These are phyloP conservation scores for Licmophora abbreviata DNA, from an alignment of 108 stramenopile genomes.

Conservation along the genomic window DNA sequence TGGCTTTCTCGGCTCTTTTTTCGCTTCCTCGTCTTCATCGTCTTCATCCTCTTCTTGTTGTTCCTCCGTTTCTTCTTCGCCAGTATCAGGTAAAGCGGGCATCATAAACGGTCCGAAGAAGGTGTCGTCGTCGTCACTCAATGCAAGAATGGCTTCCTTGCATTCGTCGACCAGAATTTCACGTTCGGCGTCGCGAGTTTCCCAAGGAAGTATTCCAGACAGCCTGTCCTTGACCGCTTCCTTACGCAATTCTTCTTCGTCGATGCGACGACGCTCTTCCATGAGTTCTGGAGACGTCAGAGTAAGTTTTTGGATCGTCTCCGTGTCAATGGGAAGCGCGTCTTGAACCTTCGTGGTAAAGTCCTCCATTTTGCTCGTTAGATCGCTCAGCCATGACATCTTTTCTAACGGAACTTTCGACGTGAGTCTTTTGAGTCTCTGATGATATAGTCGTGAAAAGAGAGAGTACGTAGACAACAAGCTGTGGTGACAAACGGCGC, in stretches of 20 bases:
- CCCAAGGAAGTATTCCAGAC: conserved; percentile 72
- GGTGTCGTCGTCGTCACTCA: conserved; percentile 49
- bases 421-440: too few relatives aligned
- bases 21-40: conserved; percentile 21
- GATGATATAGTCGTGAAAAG: too few relatives aligned
- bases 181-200: conserved; percentile 71
- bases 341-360: conserved; percentile 22
- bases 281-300: conserved; percentile 68
- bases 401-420: too few relatives aligned
- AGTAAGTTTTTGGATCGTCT: conserved; percentile 66
- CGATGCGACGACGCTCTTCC: conserved; percentile 53
- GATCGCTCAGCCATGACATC: too few relatives aligned
- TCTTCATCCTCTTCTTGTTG: conserved; percentile 29
- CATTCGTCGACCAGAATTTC: conserved; percentile 87
- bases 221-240: conserved; percentile 52
- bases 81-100: conserved; percentile 28
- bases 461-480: too few relatives aligned
- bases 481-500: too few relatives aligned
- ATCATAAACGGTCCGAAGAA: conserved; percentile 78
- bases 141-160: conserved; percentile 64
- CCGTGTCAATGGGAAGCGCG: conserved; percentile 37
- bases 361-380: too few relatives aligned
- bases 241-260: conserved; percentile 58
- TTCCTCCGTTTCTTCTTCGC: conserved; percentile 20
- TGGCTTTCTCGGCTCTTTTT: conserved; percentile 2